phyloP scores from a whole-genome alignment of 805 yeast genomes.

The Maudiozyma barnettii region DNA sequence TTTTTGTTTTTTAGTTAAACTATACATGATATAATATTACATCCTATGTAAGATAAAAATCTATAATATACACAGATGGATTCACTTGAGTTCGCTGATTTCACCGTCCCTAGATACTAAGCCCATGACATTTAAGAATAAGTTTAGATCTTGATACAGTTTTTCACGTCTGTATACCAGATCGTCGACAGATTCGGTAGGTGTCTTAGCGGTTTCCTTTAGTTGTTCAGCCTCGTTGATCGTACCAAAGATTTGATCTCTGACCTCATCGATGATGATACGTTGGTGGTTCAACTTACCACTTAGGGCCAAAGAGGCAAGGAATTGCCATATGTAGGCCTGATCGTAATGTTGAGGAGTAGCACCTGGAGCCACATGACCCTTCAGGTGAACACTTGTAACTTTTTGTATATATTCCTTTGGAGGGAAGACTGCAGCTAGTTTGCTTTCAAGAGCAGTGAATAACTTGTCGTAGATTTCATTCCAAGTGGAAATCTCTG shows the following conservation, averaged over 20 bases:
- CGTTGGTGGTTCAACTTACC: conserved; percentile 88
- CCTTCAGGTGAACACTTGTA: conserved; percentile 1
- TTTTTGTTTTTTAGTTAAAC: neutral
- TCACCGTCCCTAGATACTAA: conserved; percentile 84
- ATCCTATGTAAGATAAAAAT: neutral
- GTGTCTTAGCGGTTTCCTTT: conserved; percentile 17
- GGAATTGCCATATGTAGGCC: conserved; percentile 90
- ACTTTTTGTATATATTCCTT: conserved; percentile 27
- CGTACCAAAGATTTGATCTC: conserved; percentile 86
- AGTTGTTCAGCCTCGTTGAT: conserved; percentile 62
- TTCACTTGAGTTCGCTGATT: conserved; percentile 59
- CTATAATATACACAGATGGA: no score
- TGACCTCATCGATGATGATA: conserved; percentile 84
- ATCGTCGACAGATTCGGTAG: conserved; percentile 29
- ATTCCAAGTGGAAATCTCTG: conserved; percentile 52
- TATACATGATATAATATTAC: neutral
- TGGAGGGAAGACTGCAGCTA: conserved; percentile 76
- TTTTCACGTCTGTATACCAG: conserved; percentile 42
- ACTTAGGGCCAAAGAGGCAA: conserved; percentile 87
- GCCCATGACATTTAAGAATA: conserved; percentile 95
- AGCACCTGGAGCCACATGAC: conserved; percentile 13
- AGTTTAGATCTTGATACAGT: conserved; percentile 70
- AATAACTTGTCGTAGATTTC: conserved; percentile 74
- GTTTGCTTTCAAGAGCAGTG: conserved; percentile 66
- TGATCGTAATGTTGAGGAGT: conserved; percentile 43